Conservation (phyloP, 495 filamentous ascomycete species). For the Polyplosphaeria fusca region DNA sequence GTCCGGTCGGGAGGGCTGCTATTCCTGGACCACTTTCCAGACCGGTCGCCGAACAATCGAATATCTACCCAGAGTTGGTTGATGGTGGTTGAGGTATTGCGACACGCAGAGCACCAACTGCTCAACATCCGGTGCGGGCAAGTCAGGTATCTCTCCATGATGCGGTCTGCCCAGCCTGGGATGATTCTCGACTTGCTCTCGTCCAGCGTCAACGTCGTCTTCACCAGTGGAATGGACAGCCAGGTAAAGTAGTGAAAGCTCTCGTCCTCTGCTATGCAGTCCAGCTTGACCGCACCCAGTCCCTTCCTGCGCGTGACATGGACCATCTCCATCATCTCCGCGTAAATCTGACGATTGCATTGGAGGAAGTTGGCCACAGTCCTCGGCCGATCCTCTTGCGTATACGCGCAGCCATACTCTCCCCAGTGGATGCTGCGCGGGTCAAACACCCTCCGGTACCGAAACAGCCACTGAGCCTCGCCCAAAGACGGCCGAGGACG, state of each 20-base stretch:
- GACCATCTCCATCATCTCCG: constrained; percentile 20
- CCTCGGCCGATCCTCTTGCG: constrained; percentile 3
- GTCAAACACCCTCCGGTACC: constrained; percentile 10
- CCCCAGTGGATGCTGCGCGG: constrained; percentile 2
- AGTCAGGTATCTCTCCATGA: constrained; percentile 9
- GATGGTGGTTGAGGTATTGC: constrained; percentile 4
- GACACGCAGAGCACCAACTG: not conserved
- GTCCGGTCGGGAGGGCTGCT: constrained; percentile 14
- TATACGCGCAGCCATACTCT: constrained; percentile 26
- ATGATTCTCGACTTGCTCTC: constrained; percentile 7
- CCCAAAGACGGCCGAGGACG: constrained; percentile 11
- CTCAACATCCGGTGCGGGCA: not conserved
- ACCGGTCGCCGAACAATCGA: constrained; percentile 11
- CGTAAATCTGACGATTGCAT: constrained; percentile 22
- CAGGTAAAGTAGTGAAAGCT: constrained; percentile 30
- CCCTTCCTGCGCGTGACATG: constrained; percentile 1
- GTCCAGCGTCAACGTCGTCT: constrained; percentile 2
- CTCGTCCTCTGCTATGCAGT: constrained; percentile 27
- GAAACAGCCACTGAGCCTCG: constrained; percentile 19
- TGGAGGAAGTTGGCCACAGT: constrained; percentile 20
- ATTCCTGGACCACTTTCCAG: constrained; percentile 9
- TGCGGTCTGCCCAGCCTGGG: constrained; percentile 4
- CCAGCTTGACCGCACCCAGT: constrained; percentile 17
- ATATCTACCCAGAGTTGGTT: constrained; percentile 29
- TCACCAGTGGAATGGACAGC: constrained; percentile 23